Evolutionary conservation across 352 stramenopile species (phyloP).

Genomic region (Phytophthora brassicae): DNA sequence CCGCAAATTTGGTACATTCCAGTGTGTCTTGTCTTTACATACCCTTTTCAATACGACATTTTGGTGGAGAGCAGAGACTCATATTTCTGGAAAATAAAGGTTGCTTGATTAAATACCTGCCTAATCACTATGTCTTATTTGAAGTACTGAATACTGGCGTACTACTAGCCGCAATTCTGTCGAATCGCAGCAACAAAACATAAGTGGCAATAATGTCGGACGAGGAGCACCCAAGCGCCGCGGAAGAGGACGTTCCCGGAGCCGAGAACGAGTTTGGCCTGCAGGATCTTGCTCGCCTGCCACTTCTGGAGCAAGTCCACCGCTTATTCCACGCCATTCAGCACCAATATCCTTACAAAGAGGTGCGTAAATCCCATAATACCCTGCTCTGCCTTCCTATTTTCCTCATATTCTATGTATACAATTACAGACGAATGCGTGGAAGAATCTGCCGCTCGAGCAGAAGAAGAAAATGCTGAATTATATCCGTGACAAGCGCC

Average conservation of each 20-base stretch:
- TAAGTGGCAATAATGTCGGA: slow-evolving; percentile 16
- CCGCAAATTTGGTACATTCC: no score
- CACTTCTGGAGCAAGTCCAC: slow-evolving; percentile 84
- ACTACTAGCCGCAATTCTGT: no score
- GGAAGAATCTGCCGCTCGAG: slow-evolving; percentile 71
- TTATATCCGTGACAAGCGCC: slow-evolving; percentile 77
- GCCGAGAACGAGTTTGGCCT: slow-evolving; percentile 71
- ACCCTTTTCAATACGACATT: no score
- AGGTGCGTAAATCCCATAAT: slow-evolving; percentile 34
- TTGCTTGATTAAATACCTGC: neutral
- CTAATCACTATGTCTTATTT: neutral
- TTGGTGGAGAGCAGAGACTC: no score
- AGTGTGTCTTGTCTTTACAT: no score
- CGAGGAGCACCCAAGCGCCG: slow-evolving; percentile 2
- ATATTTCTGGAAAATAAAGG: no score
- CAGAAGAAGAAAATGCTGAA: slow-evolving; percentile 82
- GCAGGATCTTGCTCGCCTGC: slow-evolving; percentile 57
- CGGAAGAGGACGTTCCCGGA: slow-evolving; percentile 4
- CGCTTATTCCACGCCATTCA: slow-evolving; percentile 85
- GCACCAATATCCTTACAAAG: slow-evolving; percentile 79
- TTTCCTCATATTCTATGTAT: neutral
- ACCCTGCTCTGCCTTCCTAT: neutral
- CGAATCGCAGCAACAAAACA: no score
- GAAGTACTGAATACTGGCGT: no score
- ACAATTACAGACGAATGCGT: slow-evolving; percentile 57